Conservation (phyloP, 768 basidiomycete species). For the Podaxis carcinomalis region DNA sequence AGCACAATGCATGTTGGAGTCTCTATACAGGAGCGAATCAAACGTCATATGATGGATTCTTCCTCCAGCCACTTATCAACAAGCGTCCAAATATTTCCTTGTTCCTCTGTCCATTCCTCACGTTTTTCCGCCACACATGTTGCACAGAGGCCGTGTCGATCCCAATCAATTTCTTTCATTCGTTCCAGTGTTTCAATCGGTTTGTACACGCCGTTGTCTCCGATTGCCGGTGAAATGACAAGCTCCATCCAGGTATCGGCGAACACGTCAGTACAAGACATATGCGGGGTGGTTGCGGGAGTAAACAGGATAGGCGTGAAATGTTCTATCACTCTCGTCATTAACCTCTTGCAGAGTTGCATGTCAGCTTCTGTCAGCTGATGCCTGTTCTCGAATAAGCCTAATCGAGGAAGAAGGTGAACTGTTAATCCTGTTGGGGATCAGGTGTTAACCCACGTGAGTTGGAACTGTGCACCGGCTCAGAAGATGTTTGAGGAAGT, state of each 20-base stretch:
- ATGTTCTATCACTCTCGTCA: constrained; percentile 53
- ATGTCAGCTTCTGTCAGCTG: constrained; percentile 17
- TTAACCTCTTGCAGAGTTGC: constrained; percentile 42
- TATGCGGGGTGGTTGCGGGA: constrained; percentile 62
- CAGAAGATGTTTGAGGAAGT: constrained; percentile 6
- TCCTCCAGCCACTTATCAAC: constrained; percentile 54
- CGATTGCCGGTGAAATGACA: constrained; percentile 66
- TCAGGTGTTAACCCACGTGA: neutral
- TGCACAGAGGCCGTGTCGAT: constrained; percentile 48
- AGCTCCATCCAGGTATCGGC: constrained; percentile 70
- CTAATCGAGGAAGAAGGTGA: constrained; percentile 8
- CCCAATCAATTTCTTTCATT: constrained; percentile 60
- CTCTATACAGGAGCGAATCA: neutral
- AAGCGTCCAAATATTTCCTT: constrained; percentile 51
- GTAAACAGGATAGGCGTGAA: constrained; percentile 76
- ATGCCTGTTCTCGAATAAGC: constrained; percentile 19
- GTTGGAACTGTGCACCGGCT: neutral
- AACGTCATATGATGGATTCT: neutral
- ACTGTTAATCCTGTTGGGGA: neutral
- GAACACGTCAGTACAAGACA: constrained; percentile 68
- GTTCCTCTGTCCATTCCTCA: constrained; percentile 64
- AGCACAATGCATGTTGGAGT: neutral
- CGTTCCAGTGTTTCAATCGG: constrained; percentile 68
- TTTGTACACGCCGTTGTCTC: constrained; percentile 57
- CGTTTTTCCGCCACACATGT: constrained; percentile 55